Evolutionary conservation across 352 stramenopile species (phyloP).

Genomic region (Globisporangium barbulae): DNA sequence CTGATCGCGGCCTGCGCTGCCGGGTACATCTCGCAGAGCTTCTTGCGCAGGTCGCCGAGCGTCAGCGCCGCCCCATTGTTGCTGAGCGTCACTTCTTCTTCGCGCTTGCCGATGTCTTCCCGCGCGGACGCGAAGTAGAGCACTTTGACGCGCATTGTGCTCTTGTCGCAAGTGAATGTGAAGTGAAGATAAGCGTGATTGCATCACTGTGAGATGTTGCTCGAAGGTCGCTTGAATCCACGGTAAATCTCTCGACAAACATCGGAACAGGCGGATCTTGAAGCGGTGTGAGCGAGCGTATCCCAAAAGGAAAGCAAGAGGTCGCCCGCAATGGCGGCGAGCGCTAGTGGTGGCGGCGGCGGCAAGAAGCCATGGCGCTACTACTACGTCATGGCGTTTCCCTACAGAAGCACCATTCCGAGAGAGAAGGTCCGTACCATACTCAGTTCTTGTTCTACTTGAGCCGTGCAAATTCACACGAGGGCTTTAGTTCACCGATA

Average conservation of each 20-base stretch:
- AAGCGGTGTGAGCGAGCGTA: constrained; percentile 20
- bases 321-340: constrained; percentile 10
- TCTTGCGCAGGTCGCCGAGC: constrained; percentile 36
- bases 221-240: constrained; percentile 26
- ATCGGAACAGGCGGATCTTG: constrained; percentile 30
- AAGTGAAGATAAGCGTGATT: not conserved
- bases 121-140: constrained; percentile 80
- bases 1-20: constrained; percentile 37
- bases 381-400: constrained; percentile 64
- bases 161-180: constrained; percentile 1
- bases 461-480: not conserved
- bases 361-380: constrained; percentile 65
- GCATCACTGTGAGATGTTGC: constrained; percentile 12
- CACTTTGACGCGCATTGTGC: constrained; percentile 54
- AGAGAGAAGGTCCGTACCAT: constrained; percentile 37
- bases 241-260: no score
- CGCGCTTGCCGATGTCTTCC: constrained; percentile 66
- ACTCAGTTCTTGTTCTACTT: not conserved
- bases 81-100: constrained; percentile 47
- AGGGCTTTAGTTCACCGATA: not conserved
- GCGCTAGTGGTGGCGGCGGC: not conserved
- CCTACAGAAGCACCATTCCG: constrained; percentile 28
- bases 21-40: constrained; percentile 52
- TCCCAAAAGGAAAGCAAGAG: constrained; percentile 4
- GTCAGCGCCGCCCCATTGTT: constrained; percentile 17